Conservation (phyloP, 345 rosid species). For the Gossypium raimondii region DNA sequence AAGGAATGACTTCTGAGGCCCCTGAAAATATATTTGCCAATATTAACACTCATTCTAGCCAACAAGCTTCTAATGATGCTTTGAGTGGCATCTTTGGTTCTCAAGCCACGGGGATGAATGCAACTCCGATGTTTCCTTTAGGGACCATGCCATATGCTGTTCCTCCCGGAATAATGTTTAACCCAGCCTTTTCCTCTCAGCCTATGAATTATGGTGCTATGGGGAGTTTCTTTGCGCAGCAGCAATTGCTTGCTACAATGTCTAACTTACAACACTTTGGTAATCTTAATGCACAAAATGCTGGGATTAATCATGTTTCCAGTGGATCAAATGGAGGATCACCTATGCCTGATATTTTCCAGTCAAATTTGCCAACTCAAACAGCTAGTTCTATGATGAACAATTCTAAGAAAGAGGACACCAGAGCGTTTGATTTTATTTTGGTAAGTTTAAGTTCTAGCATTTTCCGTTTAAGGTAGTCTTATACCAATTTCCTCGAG, state of each 20-base stretch:
- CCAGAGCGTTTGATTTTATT: conserved; percentile 91
- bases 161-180: conserved; percentile 61
- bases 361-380: conserved; percentile 57
- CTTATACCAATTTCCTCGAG: background rate
- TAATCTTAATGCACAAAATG: conserved; percentile 51
- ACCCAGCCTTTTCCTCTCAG: conserved; percentile 62
- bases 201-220: conserved; percentile 60
- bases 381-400: conserved; percentile 52
- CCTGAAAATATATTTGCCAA: conserved; percentile 44
- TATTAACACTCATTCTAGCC: conserved; percentile 33
- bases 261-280: conserved; percentile 71
- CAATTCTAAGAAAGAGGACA: conserved; percentile 64
- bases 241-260: conserved; percentile 72
- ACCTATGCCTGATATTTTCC: conserved; percentile 71
- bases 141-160: conserved; percentile 51
- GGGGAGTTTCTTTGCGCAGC: conserved; percentile 70
- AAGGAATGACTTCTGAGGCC: conserved; percentile 35
- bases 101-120: conserved; percentile 39
- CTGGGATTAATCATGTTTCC: conserved; percentile 29
- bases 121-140: conserved; percentile 46
- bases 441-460: conserved; percentile 52
- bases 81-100: conserved; percentile 47
- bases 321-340: conserved; percentile 23
- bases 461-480: background rate
- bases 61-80: conserved; percentile 41